Percentiles rank a stretch among this genome's conserved stretches.
Conservation (phyloP, 1,139 yeast species). For the Diutina ranongensis region DNA sequence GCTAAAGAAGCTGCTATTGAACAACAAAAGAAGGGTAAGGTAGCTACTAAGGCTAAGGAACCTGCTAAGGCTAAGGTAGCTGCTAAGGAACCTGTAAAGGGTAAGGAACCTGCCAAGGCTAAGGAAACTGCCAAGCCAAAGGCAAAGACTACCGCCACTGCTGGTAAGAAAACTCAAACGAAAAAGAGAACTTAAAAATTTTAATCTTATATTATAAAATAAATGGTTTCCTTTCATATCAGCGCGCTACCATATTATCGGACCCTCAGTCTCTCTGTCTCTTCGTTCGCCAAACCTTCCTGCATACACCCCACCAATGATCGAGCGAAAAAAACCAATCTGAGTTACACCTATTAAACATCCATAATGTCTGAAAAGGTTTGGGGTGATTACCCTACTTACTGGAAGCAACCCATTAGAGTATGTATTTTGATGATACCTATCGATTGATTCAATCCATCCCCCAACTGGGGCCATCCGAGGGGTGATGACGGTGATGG, state of each 20-base stretch:
- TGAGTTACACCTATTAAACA: background rate
- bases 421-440: slow-evolving; percentile 42
- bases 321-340: slow-evolving; percentile 2
- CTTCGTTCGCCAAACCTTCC: no score
- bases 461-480: background rate
- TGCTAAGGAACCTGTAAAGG: background rate
- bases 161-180: background rate
- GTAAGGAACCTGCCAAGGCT: background rate
- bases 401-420: slow-evolving; percentile 51
- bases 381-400: slow-evolving; percentile 47
- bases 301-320: slow-evolving; percentile 6
- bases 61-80: background rate
- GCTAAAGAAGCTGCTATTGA: slow-evolving; percentile 6
- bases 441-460: background rate
- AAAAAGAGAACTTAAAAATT: slow-evolving; percentile 1
- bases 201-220: no score
- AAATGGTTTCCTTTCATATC: no score
- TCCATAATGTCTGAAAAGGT: slow-evolving; percentile 21
- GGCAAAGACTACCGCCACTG: background rate
- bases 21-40: background rate
- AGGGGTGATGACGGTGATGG: background rate
- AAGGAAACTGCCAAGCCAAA: background rate
- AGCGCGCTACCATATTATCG: slow-evolving; percentile 5
- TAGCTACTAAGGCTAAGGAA: slow-evolving; percentile 1
- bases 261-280: no score